A percentile compares a stretch with the other conserved stretches of the same genome.
These are phyloP conservation scores for Ophiobolus disseminans DNA, from an alignment of 2,329 filamentous ascomycete genomes.

Conservation along the genomic window DNA sequence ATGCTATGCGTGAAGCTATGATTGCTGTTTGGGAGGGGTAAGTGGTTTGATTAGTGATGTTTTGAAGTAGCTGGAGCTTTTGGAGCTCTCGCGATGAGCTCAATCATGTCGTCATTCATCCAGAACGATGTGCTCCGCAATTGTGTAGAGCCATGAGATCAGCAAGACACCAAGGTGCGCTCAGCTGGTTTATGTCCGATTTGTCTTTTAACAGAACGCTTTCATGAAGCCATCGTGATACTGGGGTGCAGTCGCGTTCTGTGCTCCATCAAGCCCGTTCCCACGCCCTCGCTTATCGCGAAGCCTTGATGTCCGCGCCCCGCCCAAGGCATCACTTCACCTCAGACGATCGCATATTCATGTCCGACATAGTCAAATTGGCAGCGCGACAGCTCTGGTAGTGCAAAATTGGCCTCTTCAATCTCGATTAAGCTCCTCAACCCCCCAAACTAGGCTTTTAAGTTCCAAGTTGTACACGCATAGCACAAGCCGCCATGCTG, in stretches of 20 bases:
- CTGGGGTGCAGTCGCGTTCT: too few species aligned
- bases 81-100: conserved; percentile 5
- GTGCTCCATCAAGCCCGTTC: background rate
- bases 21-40: conserved; percentile 27
- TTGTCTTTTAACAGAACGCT: too few species aligned
- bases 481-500: conserved; percentile 7
- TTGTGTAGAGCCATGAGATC: conserved; percentile 11
- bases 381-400: too few species aligned
- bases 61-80: background rate
- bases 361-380: too few species aligned
- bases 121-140: conserved; percentile 10
- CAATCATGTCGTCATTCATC: conserved; percentile 31
- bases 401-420: too few species aligned
- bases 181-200: too few species aligned
- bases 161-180: background rate
- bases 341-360: too few species aligned
- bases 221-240: too few species aligned
- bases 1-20: conserved; percentile 48
- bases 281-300: background rate
- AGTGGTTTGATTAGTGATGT: conserved; percentile 1
- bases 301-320: background rate
- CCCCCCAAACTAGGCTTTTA: too few species aligned
- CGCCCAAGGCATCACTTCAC: too few species aligned
- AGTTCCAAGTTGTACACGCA: too few species aligned
- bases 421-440: too few species aligned